These are phyloP conservation scores for Aspergillus tanneri DNA, from an alignment of 2,329 filamentous ascomycete species.

Conservation along the genomic window DNA sequence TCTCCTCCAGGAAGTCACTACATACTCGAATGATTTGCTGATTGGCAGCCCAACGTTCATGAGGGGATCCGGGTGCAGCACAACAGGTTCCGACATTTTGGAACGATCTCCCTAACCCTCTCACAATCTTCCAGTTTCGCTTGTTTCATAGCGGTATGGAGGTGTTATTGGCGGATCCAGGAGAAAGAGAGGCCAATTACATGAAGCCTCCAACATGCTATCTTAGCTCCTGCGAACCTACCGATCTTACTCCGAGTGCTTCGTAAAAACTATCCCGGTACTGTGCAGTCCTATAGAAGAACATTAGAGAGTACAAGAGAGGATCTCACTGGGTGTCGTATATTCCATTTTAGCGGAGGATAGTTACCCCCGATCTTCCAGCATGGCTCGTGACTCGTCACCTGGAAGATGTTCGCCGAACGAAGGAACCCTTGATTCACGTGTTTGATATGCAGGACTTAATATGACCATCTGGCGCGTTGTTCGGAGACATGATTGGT, in stretches of 20 bases:
- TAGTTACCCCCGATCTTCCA: no score
- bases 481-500: background rate
- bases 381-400: no score
- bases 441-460: background rate
- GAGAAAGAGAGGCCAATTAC: background rate
- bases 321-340: constrained; percentile 2
- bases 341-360: no score
- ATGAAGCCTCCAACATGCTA: no score
- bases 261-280: no score
- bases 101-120: background rate
- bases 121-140: background rate
- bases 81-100: constrained; percentile 8
- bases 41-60: constrained; percentile 13
- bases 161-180: background rate
- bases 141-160: background rate
- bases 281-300: no score
- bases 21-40: no score
- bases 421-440: background rate
- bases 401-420: no score
- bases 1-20: no score
- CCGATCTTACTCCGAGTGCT: no score
- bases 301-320: background rate
- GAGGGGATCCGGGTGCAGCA: background rate
- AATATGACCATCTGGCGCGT: background rate
- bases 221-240: no score